A percentile compares a stretch with the other conserved stretches of the same genome.
Conservation (phyloP, 1,284 basidiomycete species). For the Bondarzewia mesenterica region DNA sequence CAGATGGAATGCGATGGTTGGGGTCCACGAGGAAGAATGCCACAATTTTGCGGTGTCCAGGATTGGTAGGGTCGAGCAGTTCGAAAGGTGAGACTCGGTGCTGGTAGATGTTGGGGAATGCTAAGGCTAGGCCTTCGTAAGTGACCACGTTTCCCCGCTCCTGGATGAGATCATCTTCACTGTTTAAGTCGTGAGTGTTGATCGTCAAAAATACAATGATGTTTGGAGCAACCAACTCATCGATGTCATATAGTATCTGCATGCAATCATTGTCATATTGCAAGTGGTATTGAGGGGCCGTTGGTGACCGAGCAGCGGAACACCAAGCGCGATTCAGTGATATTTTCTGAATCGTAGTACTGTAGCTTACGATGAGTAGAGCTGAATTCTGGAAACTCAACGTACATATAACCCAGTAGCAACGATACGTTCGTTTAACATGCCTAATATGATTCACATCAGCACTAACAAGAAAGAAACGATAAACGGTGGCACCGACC, state of each 20-base stretch:
- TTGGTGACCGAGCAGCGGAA: slow-evolving; percentile 4
- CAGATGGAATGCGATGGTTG: slow-evolving; percentile 9
- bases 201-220: neutral
- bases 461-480: neutral
- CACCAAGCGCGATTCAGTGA: slow-evolving; percentile 11
- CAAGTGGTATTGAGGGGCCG: neutral
- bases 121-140: slow-evolving; percentile 17
- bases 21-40: slow-evolving; percentile 27
- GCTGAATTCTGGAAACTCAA: neutral
- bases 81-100: slow-evolving; percentile 25
- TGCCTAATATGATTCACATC: slow-evolving; percentile 12
- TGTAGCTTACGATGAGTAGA: neutral
- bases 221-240: neutral
- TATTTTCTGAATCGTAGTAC: slow-evolving; percentile 13
- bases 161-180: slow-evolving; percentile 7
- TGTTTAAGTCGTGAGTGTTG: neutral
- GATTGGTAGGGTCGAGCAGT: slow-evolving; percentile 19
- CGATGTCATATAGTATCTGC: neutral
- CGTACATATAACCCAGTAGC: slow-evolving; percentile 31
- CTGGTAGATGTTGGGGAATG: slow-evolving; percentile 27
- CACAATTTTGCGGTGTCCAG: slow-evolving; percentile 25
- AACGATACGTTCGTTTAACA: slow-evolving; percentile 38
- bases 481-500: slow-evolving; percentile 9
- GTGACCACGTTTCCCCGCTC: slow-evolving; percentile 17
- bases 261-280: neutral